These are phyloP conservation scores for Zygosaccharomyces bailii DNA, from an alignment of 805 yeast genomes.

Conservation along the genomic window DNA sequence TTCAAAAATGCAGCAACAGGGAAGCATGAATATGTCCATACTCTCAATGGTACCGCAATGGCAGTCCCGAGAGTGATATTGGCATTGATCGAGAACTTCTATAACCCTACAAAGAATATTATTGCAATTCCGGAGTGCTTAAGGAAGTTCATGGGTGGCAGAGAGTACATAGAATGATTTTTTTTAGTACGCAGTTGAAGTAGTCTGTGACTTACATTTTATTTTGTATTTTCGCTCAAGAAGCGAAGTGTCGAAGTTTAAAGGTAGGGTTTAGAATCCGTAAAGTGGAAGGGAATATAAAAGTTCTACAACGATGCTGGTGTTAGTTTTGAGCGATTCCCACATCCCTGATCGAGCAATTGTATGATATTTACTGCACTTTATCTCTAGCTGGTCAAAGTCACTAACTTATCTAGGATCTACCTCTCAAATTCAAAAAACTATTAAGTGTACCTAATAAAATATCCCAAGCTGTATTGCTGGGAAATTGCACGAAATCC, in stretches of 20 bases:
- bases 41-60: conserved; percentile 92
- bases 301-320: conserved; percentile 47
- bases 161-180: conserved; percentile 30
- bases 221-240: conserved; percentile 1
- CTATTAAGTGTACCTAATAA: conserved; percentile 74
- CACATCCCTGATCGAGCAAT: conserved; percentile 84
- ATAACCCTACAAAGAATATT: conserved; percentile 52
- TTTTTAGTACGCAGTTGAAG: background rate
- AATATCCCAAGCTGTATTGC: conserved; percentile 76
- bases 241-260: conserved; percentile 3
- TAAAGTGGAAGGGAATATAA: too few relatives aligned
- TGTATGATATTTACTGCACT: conserved; percentile 38
- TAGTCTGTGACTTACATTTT: background rate
- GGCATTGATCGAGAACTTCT: conserved; percentile 85
- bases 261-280: too few relatives aligned
- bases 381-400: background rate
- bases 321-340: conserved; percentile 83
- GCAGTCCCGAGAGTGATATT: conserved; percentile 90
- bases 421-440: conserved; percentile 58
- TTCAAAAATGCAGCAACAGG: conserved; percentile 39
- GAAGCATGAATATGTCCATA: conserved; percentile 55
- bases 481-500: conserved; percentile 79
- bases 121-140: conserved; percentile 67
- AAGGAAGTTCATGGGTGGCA: conserved; percentile 69
- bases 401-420: conserved; percentile 34